These are phyloP conservation scores for Bidens hawaiensis DNA, from an alignment of 140 eudicot species.

Conservation along the genomic window DNA sequence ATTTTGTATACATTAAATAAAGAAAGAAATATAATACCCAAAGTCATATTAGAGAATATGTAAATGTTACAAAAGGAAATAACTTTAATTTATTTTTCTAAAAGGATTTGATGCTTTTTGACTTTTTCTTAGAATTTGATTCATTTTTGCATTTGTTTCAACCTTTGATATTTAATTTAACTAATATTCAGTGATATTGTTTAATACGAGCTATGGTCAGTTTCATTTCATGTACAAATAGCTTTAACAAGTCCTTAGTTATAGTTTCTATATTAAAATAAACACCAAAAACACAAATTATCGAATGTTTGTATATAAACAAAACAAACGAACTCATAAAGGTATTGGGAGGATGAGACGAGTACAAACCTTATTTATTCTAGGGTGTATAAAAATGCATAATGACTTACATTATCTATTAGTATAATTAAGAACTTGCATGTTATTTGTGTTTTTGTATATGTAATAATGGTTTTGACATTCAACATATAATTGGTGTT, in stretches of 20 bases:
- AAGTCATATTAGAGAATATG: background rate
- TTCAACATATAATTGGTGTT: too few species aligned
- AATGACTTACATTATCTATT: too few species aligned
- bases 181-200: background rate
- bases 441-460: too few species aligned
- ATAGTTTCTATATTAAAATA: too few species aligned
- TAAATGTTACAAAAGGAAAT: constrained; percentile 17
- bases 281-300: too few species aligned
- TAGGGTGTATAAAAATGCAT: too few species aligned
- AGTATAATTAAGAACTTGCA: too few species aligned
- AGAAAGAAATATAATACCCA: background rate
- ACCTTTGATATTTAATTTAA: background rate
- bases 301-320: too few species aligned
- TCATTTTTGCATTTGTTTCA: constrained; percentile 1
- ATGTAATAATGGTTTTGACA: too few species aligned
- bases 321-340: too few species aligned
- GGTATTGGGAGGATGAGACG: too few species aligned
- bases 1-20: background rate
- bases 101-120: constrained; percentile 16
- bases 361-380: too few species aligned
- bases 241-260: background rate
- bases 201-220: background rate
- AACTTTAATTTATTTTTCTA: background rate
- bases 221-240: background rate
- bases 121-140: constrained; percentile 19